Percentiles rank a stretch among this genome's conserved stretches.
Conservation (phyloP, 257 asterid species). For the Scutellaria baicalensis region DNA sequence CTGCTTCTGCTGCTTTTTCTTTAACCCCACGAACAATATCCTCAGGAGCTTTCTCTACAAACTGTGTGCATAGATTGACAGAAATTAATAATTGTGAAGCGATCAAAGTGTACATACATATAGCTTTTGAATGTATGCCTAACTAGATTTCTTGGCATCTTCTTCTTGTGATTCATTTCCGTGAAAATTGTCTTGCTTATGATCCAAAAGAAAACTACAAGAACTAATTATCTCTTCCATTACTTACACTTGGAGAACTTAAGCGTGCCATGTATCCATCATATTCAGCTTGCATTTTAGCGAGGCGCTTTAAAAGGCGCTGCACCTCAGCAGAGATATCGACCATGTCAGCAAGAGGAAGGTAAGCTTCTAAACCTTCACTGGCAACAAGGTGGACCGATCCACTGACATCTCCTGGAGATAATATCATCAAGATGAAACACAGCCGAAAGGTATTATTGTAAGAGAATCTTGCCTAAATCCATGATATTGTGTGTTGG, state of each 20-base stretch:
- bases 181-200: not conserved
- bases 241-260: conserved; percentile 68
- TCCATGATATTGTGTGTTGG: too few relatives aligned
- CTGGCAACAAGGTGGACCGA: conserved; percentile 88
- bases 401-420: conserved; percentile 68
- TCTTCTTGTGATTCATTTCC: not conserved
- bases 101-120: not conserved
- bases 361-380: conserved; percentile 96
- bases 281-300: conserved; percentile 77
- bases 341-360: conserved; percentile 95
- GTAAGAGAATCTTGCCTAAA: too few relatives aligned
- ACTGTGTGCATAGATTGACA: conserved; percentile 36
- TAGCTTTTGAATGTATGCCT: not conserved
- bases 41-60: conserved; percentile 88
- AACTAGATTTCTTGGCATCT: not conserved
- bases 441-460: not conserved
- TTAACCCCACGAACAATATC: conserved; percentile 71
- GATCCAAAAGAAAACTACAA: not conserved
- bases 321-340: conserved; percentile 85
- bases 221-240: not conserved
- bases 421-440: not conserved
- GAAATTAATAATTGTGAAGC: not conserved
- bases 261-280: conserved; percentile 74
- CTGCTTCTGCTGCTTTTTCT: conserved; percentile 82
- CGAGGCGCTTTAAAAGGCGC: conserved; percentile 75